phyloP scores from a whole-genome alignment of 805 yeast species.

The Nakazawaea ambrosiae region DNA sequence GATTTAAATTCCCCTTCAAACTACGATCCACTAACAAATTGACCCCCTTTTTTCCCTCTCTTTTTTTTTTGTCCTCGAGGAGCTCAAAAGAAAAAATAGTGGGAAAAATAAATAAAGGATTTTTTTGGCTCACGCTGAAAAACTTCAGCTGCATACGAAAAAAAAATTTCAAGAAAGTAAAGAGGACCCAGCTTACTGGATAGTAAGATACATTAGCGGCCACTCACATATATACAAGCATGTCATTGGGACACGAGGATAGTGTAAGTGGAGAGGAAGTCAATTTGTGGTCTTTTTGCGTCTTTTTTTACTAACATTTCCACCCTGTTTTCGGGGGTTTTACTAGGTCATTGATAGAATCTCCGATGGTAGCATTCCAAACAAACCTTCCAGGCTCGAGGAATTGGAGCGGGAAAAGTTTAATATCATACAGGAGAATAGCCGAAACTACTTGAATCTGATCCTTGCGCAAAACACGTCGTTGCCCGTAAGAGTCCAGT shows the following conservation, averaged over 20 bases:
- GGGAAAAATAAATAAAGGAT: too few species aligned
- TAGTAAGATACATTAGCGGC: too few species aligned
- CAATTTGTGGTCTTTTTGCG: not conserved
- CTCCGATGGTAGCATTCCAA: constrained; percentile 6
- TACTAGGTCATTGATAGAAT: constrained; percentile 10
- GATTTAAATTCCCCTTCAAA: too few species aligned
- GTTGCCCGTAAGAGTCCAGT: constrained; percentile 35
- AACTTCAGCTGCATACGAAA: too few species aligned
- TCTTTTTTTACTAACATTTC: not conserved
- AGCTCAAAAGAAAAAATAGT: too few species aligned
- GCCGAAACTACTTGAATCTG: constrained; percentile 19
- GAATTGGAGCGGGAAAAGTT: constrained; percentile 6
- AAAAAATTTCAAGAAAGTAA: too few species aligned
- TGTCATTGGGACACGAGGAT: constrained; percentile 8
- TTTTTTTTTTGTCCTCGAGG: too few species aligned
- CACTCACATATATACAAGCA: not conserved
- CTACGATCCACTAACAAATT: too few species aligned
- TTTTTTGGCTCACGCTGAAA: too few species aligned
- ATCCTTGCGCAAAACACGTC: constrained; percentile 24
- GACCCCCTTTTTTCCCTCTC: too few species aligned
- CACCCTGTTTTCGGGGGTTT: not conserved
- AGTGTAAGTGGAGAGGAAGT: constrained; percentile 1
- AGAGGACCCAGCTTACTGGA: too few species aligned
- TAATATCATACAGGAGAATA: constrained; percentile 21
- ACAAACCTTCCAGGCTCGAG: not conserved